Evolutionary conservation across 2,329 filamentous ascomycete genomes (phyloP), one percentile per base, ranked within the genome.

Genomic region (Claviceps sp.): DNA sequence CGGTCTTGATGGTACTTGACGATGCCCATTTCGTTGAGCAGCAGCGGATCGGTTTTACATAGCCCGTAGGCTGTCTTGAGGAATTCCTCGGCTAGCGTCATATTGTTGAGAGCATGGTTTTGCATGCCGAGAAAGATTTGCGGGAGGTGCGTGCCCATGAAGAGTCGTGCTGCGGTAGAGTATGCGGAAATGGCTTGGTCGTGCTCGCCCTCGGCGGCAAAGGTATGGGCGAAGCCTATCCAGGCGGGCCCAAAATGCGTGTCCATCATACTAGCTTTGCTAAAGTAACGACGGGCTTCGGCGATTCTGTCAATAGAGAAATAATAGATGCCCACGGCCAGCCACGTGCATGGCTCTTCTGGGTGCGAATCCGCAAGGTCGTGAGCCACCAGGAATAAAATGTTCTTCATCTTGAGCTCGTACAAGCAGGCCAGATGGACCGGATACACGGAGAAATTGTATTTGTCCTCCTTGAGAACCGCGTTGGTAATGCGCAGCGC

Each of bases 211-310:
- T 98, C 93, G 11, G 89, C 90, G 1, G 93, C 93, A 65, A 98
- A 98, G 0, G 93, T 98, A 66, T 98, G 94, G 1, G 93, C 93
- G 63, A 98, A 98, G 1, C 94, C 93, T 57, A 98, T 97, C 93
- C 93, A 98, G 3, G 93, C 93, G 1, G 93, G 88, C 0, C 91
- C 91, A 61, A 95, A 98, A 70, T 97, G 91, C 6, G 91, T 87
- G 63, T 98, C 90, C 84, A 98, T 91, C 74, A 97, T 86, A 58
- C 88, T 95, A 4, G 94, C 87, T 69, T 98, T 98, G 62, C 88
- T 95, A 67, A 98, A 98, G 72, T 93, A 98, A 41, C 91, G 82
- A 11, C 93, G 82, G 9, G 94, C 90, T 69, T 98, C 93, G 3
- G 93, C 86, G 53, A 98, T 88, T 62, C 89, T 90, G 59, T 82